These are phyloP conservation scores for Albophoma yamanashiensis DNA, from an alignment of 2,329 filamentous ascomycete species.

Conservation along the genomic window DNA sequence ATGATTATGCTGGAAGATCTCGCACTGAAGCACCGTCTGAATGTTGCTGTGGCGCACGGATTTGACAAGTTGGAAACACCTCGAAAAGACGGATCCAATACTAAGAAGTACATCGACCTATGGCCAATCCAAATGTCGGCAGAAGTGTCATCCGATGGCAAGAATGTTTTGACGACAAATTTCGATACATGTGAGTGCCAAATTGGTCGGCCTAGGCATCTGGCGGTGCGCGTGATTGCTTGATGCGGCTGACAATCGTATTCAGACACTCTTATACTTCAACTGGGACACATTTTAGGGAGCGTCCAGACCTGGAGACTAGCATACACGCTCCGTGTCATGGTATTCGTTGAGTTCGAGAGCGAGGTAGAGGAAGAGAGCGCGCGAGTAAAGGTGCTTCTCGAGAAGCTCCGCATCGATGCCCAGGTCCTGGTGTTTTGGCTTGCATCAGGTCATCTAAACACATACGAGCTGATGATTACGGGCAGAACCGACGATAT, in stretches of 20 bases:
- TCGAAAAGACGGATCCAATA: conserved; percentile 40
- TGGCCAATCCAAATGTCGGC: conserved; percentile 95
- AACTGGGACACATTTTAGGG: conserved; percentile 73
- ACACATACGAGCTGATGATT: conserved; percentile 67
- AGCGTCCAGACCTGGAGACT: conserved; percentile 75
- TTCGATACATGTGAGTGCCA: conserved; percentile 69
- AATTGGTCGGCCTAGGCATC: background rate
- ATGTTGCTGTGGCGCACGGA: conserved; percentile 74
- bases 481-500: conserved; percentile 51
- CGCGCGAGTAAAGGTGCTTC: conserved; percentile 57
- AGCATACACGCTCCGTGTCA: conserved; percentile 61
- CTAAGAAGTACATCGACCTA: conserved; percentile 73
- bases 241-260: background rate
- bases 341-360: conserved; percentile 86
- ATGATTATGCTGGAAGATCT: conserved; percentile 77
- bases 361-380: conserved; percentile 72
- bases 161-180: conserved; percentile 69
- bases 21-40: conserved; percentile 65
- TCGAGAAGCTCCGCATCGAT: conserved; percentile 74
- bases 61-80: conserved; percentile 71
- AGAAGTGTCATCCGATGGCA: conserved; percentile 57
- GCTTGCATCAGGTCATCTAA: conserved; percentile 61
- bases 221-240: background rate
- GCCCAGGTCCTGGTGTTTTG: conserved; percentile 73
- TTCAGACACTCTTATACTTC: conserved; percentile 65